These are phyloP conservation scores for Cynanchum wilfordii DNA, from an alignment of 257 asterid species.

Conservation along the genomic window DNA sequence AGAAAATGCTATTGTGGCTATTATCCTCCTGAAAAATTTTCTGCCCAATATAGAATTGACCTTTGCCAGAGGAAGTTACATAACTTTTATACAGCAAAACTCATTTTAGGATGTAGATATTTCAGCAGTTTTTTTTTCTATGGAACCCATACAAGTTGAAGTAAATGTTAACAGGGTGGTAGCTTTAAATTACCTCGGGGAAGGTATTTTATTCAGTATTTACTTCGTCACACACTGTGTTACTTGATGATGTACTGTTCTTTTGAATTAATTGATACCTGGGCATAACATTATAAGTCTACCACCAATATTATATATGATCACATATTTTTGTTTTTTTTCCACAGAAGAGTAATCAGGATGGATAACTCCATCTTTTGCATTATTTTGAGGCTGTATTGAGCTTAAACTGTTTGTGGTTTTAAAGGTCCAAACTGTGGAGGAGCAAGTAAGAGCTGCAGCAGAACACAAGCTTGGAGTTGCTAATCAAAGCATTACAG, in stretches of 20 bases:
- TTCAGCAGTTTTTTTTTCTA: background rate
- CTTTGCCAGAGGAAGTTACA: background rate
- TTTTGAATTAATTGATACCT: background rate
- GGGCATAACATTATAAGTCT: background rate
- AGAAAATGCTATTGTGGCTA: background rate
- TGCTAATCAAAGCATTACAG: constrained; percentile 99
- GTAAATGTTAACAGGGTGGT: background rate
- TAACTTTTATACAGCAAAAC: background rate
- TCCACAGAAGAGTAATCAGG: background rate
- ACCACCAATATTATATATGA: background rate
- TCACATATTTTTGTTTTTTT: background rate
- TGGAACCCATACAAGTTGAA: background rate
- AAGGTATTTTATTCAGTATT: background rate
- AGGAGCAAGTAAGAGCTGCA: constrained; percentile 99
- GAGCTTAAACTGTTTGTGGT: constrained; percentile 21
- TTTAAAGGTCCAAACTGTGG: constrained; percentile 87
- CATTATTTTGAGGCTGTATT: background rate
- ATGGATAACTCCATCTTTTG: background rate
- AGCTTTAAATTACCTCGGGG: background rate
- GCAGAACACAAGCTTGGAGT: constrained; percentile 99
- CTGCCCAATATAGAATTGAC: background rate
- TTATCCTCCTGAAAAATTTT: background rate
- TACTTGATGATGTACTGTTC: background rate
- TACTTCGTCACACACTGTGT: background rate
- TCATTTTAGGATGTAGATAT: background rate